Base-by-base conservation (phyloP, 805 yeast species). In the Metschnikowia vanudenii region DNA sequence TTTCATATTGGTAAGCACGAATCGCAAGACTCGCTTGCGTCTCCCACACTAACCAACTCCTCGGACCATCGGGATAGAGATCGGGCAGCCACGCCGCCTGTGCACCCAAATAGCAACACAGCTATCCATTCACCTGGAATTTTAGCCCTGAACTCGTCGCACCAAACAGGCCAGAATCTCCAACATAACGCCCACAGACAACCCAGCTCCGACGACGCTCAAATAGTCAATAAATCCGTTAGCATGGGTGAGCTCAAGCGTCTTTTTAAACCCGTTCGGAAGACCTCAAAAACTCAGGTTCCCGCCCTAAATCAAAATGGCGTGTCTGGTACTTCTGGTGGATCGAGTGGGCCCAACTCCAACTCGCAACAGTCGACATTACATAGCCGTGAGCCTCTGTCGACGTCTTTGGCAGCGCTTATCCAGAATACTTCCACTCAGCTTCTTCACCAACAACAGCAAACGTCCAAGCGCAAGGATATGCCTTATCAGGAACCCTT, bases 241-340 rank as follows among this genome's bases (percentile, higher is more conserved):
- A 81, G 88, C 19, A 84, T 84, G 87, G 83, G 78, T 19, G 90
- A 84, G 54, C 67, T 85, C 63, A 85, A 84, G 59, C 74, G 87
- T 58, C 83, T 85, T 55, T 85, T 85, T 63, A 79, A 86, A 59
- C 86, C 88, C 4, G 64, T 73, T 7, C 75, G 66, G 47, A 70
- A 69, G 47, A 53, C 49, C 29, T 53, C 65, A 16, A 52, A 55
- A 37, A 46, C 42, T 17, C 37, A 31, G 31, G 40, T 18, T 19
- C 19, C 43, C 17, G 24, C 17, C 17, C 31, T 31, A 32, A 30
- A 32, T 14, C 40, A 37, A 26, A 37, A 37, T 30, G 40, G 40
- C 6, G n/a, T 34, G 12, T 11, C 39, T 6, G 17, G 10, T 6
- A 9, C 22, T 4, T 11, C 14, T n/a, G 14, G 17, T 36, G 20